Conservation (phyloP, 371 early-diverging fungal genomes). For the Zychaea mexicana region DNA sequence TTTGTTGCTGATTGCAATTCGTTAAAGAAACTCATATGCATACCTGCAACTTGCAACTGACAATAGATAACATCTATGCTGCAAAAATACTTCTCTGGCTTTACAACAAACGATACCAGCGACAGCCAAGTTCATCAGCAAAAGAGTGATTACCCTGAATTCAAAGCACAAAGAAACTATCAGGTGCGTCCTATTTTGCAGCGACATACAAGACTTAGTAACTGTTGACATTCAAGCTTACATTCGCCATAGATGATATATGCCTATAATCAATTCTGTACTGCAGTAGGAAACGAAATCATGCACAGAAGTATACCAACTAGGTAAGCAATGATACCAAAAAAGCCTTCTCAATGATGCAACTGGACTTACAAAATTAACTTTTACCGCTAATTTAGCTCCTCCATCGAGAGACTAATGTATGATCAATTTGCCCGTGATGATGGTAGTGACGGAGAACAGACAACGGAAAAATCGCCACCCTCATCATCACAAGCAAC, state of each 20-base stretch:
- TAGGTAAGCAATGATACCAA: constrained; percentile 50
- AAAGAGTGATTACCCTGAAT: constrained; percentile 18
- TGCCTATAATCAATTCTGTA: constrained; percentile 58
- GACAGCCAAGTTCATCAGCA: constrained; percentile 17
- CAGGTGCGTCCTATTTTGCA: constrained; percentile 33
- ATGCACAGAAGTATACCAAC: constrained; percentile 61
- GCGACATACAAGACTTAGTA: too few relatives aligned
- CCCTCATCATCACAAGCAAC: too few relatives aligned
- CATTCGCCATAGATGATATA: constrained; percentile 55
- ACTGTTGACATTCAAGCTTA: too few relatives aligned
- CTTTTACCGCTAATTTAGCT: constrained; percentile 33
- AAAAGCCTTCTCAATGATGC: not conserved
- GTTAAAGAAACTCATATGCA: too few relatives aligned
- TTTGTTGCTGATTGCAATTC: not conserved
- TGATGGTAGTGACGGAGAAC: not conserved
- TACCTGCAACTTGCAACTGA: too few relatives aligned
- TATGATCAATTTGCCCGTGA: constrained; percentile 40
- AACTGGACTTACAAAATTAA: not conserved
- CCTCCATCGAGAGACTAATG: constrained; percentile 58
- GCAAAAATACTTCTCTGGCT: constrained; percentile 68
- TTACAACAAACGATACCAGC: constrained; percentile 36
- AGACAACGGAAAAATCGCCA: not conserved
- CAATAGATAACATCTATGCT: constrained; percentile 60
- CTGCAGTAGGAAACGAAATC: constrained; percentile 55
- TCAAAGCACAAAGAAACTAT: constrained; percentile 43